A percentile compares a stretch with the other conserved stretches of the same genome.
These are phyloP conservation scores for Chernovozyma sophiae-reginae DNA, from an alignment of 1,139 yeast species.

Conservation along the genomic window DNA sequence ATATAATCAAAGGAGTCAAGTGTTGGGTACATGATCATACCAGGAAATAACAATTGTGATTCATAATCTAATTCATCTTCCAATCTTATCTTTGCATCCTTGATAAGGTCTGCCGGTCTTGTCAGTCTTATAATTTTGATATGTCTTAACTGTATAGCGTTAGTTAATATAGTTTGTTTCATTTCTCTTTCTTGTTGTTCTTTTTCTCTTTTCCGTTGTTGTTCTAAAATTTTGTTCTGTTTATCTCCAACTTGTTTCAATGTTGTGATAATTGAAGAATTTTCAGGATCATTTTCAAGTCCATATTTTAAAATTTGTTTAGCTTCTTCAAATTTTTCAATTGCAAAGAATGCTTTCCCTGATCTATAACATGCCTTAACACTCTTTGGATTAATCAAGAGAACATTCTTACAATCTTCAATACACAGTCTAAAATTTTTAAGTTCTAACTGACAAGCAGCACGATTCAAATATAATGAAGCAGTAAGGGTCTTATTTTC, in stretches of 20 bases:
- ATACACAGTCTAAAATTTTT: slow-evolving; percentile 83
- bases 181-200: slow-evolving; percentile 29
- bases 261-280: slow-evolving; percentile 48
- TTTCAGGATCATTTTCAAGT: slow-evolving; percentile 51
- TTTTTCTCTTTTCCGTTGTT: slow-evolving; percentile 27
- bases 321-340: slow-evolving; percentile 73
- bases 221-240: slow-evolving; percentile 30
- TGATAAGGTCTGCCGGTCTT: slow-evolving; percentile 47
- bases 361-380: slow-evolving; percentile 84
- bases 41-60: slow-evolving; percentile 77
- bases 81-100: slow-evolving; percentile 47
- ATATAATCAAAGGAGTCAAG: slow-evolving; percentile 81
- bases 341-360: slow-evolving; percentile 71
- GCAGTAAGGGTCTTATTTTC: slow-evolving; percentile 27
- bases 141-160: slow-evolving; percentile 56
- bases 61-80: slow-evolving; percentile 73
- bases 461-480: slow-evolving; percentile 73
- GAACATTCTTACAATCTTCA: slow-evolving; percentile 76
- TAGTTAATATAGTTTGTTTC: slow-evolving; percentile 36
- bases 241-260: slow-evolving; percentile 36
- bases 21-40: slow-evolving; percentile 78
- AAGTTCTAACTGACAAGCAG: slow-evolving; percentile 85
- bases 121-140: slow-evolving; percentile 45
- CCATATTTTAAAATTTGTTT: slow-evolving; percentile 65
- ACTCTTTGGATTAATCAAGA: slow-evolving; percentile 62